Base-by-base conservation (phyloP, 148 eudicot species). In the Fallopia convolvulus region DNA sequence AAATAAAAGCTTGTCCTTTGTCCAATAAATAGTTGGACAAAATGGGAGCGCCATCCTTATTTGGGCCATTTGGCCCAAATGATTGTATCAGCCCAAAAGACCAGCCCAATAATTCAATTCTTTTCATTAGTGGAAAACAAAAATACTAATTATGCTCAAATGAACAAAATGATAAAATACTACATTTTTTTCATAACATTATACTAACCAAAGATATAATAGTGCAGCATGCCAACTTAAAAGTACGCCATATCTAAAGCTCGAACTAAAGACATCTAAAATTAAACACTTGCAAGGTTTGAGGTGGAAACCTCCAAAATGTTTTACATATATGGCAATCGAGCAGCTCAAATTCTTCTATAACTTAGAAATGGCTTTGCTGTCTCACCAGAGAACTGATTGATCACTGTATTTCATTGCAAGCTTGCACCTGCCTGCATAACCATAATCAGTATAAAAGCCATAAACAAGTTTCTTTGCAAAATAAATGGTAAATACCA, bases 361-460 rank as follows among this genome's bases (percentile, higher is more conserved):
- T 50, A 14, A 50, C 30, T 58, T n/a, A 18, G 65, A 20, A 1
- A 23, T 58, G 65, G 65, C 30, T 11, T 58, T 30, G 17, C 0
- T 30, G 70, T 32, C 70, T 65, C 70, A 30, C 4, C 17, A 13
- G 70, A 65, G 17, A 26, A 66, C 72, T 68, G 42, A 5, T 12
- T 26, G 13, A 26, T 65, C 40, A 32, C 46, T 36, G 44, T 10
- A 36, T 14, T 61, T 68, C 72, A 68, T 21, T 68, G 46, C 72
- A 68, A 68, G 20, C 72, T 68, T 68, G 44, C 17, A 68, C 44
- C 46, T 42, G 39, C 72, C 72, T 68, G 72, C 21, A 68, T 33
- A 1, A 68, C 8, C 12, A 68, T 15, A 5, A 18, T 36, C 10
- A 68, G 21, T 68, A 36, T 6, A 36, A 6, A 66, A 66, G 5